phyloP scores from a whole-genome alignment of 139 green algal species.

The Closterium sp. region DNA sequence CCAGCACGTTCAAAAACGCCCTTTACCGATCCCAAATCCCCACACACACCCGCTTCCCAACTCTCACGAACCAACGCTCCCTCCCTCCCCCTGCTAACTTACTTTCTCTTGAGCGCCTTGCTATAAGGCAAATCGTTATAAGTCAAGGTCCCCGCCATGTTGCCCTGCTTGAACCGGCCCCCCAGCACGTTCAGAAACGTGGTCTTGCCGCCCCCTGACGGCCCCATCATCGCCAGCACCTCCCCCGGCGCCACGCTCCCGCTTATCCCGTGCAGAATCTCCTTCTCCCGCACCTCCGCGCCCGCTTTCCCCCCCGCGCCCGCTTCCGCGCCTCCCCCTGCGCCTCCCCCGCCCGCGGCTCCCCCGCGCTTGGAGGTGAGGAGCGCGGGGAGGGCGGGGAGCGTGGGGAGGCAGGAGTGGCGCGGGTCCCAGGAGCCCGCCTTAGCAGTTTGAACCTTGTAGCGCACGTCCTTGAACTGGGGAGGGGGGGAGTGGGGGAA shows the following conservation, averaged over 20 bases:
- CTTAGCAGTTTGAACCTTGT: not conserved
- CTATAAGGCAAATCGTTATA: conserved; percentile 33
- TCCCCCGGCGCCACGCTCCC: conserved; percentile 55
- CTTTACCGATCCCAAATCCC: not conserved
- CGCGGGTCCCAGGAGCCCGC: not conserved
- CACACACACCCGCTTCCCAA: too few relatives aligned
- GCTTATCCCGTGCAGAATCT: conserved; percentile 45
- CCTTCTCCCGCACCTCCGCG: conserved; percentile 8
- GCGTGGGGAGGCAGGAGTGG: not conserved
- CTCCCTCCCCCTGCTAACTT: not conserved
- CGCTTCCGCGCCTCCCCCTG: not conserved
- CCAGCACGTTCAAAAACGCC: not conserved
- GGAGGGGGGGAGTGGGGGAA: not conserved
- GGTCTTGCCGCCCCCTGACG: conserved; percentile 39
- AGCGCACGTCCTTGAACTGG: conserved; percentile 1
- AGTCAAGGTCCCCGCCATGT: conserved; percentile 4
- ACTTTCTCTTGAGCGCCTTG: conserved; percentile 42
- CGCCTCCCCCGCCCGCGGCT: not conserved
- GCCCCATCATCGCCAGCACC: conserved; percentile 78
- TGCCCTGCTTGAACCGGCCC: not conserved
- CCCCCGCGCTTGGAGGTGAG: not conserved
- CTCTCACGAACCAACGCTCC: not conserved
- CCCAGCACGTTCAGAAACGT: conserved; percentile 42
- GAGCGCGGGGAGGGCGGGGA: not conserved
- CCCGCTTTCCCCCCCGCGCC: not conserved